Evolutionary conservation across 2,329 filamentous ascomycete genomes (phyloP).

Genomic region (Corinectria fuckeliana): DNA sequence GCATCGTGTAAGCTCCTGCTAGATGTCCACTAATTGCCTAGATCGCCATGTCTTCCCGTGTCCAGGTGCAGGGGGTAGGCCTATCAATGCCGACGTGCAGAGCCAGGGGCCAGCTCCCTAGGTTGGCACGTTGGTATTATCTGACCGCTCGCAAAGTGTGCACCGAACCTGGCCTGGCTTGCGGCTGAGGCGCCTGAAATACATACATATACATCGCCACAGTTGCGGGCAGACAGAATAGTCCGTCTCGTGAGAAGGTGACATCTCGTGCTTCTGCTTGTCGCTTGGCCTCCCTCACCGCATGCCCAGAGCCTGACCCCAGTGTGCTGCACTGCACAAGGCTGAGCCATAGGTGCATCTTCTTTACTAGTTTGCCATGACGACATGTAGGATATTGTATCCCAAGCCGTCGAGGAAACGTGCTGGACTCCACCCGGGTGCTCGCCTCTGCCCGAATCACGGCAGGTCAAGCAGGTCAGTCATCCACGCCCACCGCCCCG

Average conservation of each 20-base stretch:
- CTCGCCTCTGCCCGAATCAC: not conserved
- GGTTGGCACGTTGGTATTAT: not conserved
- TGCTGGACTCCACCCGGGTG: not conserved
- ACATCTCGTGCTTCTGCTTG: not conserved
- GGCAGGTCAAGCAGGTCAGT: not conserved
- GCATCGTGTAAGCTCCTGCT: not conserved
- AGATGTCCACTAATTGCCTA: not conserved
- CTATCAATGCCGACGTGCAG: slow-evolving; percentile 3
- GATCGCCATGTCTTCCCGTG: not conserved
- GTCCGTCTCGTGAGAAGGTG: not conserved
- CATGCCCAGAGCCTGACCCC: not conserved
- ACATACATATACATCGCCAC: not conserved
- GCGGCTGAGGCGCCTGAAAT: slow-evolving; percentile 6
- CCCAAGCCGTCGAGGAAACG: not conserved
- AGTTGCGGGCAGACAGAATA: not conserved
- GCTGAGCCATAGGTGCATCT: not conserved
- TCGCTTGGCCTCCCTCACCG: not conserved
- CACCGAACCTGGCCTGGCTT: not conserved
- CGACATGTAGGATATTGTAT: not conserved
- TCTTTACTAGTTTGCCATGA: not conserved
- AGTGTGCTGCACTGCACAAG: not conserved
- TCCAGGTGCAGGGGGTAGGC: not conserved
- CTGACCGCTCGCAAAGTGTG: slow-evolving; percentile 4
- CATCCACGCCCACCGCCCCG: slow-evolving; percentile 5
- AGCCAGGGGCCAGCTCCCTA: not conserved